Percentiles rank a stretch among this genome's conserved stretches.
These are phyloP conservation scores for Tilletia indica DNA, from an alignment of 1,284 basidiomycete species.

Conservation along the genomic window DNA sequence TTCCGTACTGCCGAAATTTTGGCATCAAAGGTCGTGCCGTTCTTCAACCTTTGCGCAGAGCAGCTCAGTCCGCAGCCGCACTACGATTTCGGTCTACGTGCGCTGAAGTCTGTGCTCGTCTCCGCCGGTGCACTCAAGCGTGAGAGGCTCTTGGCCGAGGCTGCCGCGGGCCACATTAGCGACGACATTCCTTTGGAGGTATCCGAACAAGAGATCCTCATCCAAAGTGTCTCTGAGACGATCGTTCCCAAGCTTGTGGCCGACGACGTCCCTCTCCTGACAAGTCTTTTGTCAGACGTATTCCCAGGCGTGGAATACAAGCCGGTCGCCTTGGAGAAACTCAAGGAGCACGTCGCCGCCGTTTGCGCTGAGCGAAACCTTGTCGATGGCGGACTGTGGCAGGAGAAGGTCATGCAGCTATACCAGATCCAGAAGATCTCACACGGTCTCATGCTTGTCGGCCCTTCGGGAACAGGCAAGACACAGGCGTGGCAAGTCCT, in stretches of 20 bases:
- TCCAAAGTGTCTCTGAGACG: conserved; percentile 98
- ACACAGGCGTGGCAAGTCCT: conserved; percentile 96
- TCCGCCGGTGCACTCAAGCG: conserved; percentile 97
- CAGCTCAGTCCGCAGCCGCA: conserved; percentile 96
- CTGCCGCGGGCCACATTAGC: conserved; percentile 2
- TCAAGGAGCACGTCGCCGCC: conserved; percentile 78
- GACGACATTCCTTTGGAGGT: conserved; percentile 53
- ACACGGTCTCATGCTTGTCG: conserved; percentile 99
- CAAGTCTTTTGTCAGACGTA: conserved; percentile 90
- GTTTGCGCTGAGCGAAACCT: conserved; percentile 85
- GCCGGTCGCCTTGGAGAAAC: conserved; percentile 80
- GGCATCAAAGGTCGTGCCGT: conserved; percentile 95
- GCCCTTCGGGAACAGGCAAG: conserved; percentile 94
- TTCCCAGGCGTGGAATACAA: conserved; percentile 93
- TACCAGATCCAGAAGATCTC: conserved; percentile 99
- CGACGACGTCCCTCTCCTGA: conserved; percentile 90
- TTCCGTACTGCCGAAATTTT: conserved; percentile 95
- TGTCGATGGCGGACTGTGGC: conserved; percentile 74
- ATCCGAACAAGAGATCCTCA: conserved; percentile 92
- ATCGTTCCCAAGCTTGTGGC: conserved; percentile 98
- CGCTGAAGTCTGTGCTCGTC: conserved; percentile 91
- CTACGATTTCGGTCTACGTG: conserved; percentile 98
- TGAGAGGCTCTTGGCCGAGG: conserved; percentile 59
- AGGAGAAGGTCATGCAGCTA: conserved; percentile 91
- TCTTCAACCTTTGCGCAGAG: conserved; percentile 97